Percentiles rank a stretch among this genome's conserved stretches.
phyloP scores from a whole-genome alignment of 1,284 basidiomycete genomes.

The Austroboletus niveus region DNA sequence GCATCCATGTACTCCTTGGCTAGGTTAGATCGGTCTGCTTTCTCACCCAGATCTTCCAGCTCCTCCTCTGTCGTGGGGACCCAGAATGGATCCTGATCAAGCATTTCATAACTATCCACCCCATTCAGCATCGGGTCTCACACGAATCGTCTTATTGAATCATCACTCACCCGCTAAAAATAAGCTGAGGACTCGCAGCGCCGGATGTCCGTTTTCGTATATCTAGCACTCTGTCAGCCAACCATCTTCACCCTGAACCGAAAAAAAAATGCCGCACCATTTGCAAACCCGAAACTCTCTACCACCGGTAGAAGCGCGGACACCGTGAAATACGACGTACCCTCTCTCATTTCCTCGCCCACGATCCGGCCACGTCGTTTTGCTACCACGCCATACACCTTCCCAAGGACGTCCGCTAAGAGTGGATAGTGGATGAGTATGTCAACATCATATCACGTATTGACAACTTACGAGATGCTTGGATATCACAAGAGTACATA shows the following conservation, averaged over 20 bases:
- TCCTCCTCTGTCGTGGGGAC: slow-evolving; percentile 98
- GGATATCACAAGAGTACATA: slow-evolving; percentile 99
- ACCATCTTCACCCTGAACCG: neutral
- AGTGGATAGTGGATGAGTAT: neutral
- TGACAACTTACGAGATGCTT: slow-evolving; percentile 81
- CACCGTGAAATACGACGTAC: slow-evolving; percentile 93
- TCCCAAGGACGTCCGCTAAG: slow-evolving; percentile 93
- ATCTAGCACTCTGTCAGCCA: slow-evolving; percentile 43
- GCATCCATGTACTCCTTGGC: slow-evolving; percentile 93
- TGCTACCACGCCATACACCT: slow-evolving; percentile 95
- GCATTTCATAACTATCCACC: slow-evolving; percentile 69
- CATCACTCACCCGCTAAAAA: slow-evolving; percentile 82
- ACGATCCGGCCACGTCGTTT: slow-evolving; percentile 89
- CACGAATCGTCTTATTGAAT: neutral
- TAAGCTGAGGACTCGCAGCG: slow-evolving; percentile 93
- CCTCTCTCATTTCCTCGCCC: slow-evolving; percentile 98
- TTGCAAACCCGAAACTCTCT: slow-evolving; percentile 96
- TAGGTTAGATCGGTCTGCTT: slow-evolving; percentile 92
- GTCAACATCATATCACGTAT: slow-evolving; percentile 6
- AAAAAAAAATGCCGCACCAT: slow-evolving; percentile 53
- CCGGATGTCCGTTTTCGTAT: slow-evolving; percentile 96
- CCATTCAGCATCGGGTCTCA: slow-evolving; percentile 17
- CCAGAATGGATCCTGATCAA: slow-evolving; percentile 98
- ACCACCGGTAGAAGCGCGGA: slow-evolving; percentile 92
- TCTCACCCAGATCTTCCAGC: slow-evolving; percentile 95